Evolutionary conservation across 257 asterid species (phyloP), one percentile per base, ranked within the genome.

Genomic region (Solanum chmielewskii): DNA sequence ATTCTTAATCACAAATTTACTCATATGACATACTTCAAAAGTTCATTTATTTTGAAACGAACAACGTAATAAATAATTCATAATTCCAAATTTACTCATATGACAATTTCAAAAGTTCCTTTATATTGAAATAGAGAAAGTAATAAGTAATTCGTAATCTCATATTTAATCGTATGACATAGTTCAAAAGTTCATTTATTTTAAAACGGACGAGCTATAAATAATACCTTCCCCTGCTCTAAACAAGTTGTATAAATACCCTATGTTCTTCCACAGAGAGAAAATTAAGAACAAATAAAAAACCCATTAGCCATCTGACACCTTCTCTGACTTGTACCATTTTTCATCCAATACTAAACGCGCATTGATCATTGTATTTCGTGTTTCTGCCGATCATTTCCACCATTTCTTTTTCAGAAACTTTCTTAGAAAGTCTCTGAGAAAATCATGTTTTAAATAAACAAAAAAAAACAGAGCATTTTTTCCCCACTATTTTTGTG

Each of bases 271-370:
- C 81, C 49, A 12, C 45, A 11, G 23, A 76, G 31, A 68, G 31
- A 39, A 87, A 71, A 87, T 25, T n/a, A 35, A 70, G 62, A 77
- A 9, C 25, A 29, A 20, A 6, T 33, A 10, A 12, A n/a, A 71
- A 83, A 44, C 42, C 78, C 87, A 87, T 47, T 83, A 76, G 33
- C 41, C 29, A 56, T 88, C 91, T 90, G 94, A 91, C 95, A 91
- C 90, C 85, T 89, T 89, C 87, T 87, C 95, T 86, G 92, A 91
- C 92, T 88, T 68, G 73, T 71, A 84, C 83, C 87, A 37, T 88
- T 81, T 81, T 45, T 71, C 88, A 83, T 70, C 86, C 91, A 87
- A 75, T 85, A 77, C 90, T 85, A 89, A 93, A 92, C 94, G 91
- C 94, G 94, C 91, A 88, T 74, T 88, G 86, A 78, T 84, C 85